Evolutionary conservation across 805 yeast genomes (phyloP).

Genomic region (Blastobotrys attinorum): DNA sequence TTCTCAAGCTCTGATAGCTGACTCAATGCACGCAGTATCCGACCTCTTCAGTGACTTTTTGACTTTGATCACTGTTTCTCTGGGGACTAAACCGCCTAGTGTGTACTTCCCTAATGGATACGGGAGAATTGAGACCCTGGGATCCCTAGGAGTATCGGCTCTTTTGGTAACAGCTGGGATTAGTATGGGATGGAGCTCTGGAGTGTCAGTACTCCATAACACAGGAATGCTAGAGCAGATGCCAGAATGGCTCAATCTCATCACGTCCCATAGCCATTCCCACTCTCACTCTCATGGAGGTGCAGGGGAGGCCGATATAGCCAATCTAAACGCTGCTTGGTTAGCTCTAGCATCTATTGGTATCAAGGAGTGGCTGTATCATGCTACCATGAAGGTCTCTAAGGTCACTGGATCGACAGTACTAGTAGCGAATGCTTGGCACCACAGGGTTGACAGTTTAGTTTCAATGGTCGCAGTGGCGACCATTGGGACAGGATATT

Average conservation of each 20-base stretch:
- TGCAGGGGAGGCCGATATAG: constrained; percentile 32
- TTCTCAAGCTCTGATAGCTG: constrained; percentile 91
- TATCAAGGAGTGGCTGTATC: constrained; percentile 82
- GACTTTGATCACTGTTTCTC: constrained; percentile 81
- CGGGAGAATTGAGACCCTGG: constrained; percentile 89
- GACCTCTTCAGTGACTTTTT: constrained; percentile 86
- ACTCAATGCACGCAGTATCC: constrained; percentile 86
- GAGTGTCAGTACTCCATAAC: constrained; percentile 32
- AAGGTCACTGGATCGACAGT: constrained; percentile 74
- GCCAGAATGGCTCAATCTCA: constrained; percentile 42
- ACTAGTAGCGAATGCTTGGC: constrained; percentile 96
- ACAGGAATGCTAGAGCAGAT: constrained; percentile 5
- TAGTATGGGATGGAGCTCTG: constrained; percentile 83
- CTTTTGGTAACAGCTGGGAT: constrained; percentile 81
- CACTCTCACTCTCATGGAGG: constrained; percentile 37
- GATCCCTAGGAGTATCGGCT: constrained; percentile 80
- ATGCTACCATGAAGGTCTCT: constrained; percentile 77
- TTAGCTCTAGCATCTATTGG: constrained; percentile 83
- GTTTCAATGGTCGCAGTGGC: constrained; percentile 86
- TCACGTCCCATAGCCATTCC: constrained; percentile 42
- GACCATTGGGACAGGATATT: constrained; percentile 79
- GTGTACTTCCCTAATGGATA: constrained; percentile 71
- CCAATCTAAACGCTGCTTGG: constrained; percentile 92
- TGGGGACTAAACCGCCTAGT: constrained; percentile 55
- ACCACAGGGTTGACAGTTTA: constrained; percentile 88